phyloP scores from a whole-genome alignment of 2,329 filamentous ascomycete species.

The Colletotrichum sp. region DNA sequence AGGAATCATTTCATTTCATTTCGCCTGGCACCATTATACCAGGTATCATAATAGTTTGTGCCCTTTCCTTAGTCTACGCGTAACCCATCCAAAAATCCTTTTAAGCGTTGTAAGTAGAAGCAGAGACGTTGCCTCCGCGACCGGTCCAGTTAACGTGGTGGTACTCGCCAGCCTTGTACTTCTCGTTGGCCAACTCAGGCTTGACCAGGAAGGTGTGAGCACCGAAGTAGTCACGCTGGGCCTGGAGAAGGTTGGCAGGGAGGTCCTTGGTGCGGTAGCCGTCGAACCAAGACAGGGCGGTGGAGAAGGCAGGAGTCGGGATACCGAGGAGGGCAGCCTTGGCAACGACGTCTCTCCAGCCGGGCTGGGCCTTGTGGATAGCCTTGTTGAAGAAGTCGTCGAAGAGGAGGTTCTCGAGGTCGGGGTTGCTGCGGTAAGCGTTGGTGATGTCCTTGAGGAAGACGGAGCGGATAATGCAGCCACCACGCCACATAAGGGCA shows the following conservation, averaged over 20 bases:
- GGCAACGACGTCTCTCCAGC: constrained; percentile 90
- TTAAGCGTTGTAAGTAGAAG: constrained; percentile 97
- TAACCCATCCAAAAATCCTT: constrained; percentile 15
- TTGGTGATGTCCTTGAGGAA: constrained; percentile 99
- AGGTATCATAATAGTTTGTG: constrained; percentile 13
- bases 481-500: constrained; percentile 99
- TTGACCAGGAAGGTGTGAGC: constrained; percentile 90
- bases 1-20: constrained; percentile 15
- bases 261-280: constrained; percentile 97
- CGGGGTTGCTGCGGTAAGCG: constrained; percentile 91
- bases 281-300: constrained; percentile 97
- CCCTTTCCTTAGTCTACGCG: constrained; percentile 17
- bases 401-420: constrained; percentile 97
- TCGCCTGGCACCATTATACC: constrained; percentile 20
- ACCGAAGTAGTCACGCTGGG: constrained; percentile 99
- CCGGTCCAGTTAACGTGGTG: constrained; percentile 99
- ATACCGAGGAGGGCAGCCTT: constrained; percentile 95
- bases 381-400: constrained; percentile 99
- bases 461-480: constrained; percentile 99
- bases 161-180: constrained; percentile 85
- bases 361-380: constrained; percentile 93
- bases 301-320: constrained; percentile 95
- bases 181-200: constrained; percentile 76
- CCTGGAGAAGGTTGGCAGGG: constrained; percentile 97
- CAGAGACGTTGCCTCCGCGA: constrained; percentile 94